Percentiles rank a stretch among this genome's conserved stretches.
Conservation (phyloP, 2,329 filamentous ascomycete genomes). For the Helminthosporium solani region DNA sequence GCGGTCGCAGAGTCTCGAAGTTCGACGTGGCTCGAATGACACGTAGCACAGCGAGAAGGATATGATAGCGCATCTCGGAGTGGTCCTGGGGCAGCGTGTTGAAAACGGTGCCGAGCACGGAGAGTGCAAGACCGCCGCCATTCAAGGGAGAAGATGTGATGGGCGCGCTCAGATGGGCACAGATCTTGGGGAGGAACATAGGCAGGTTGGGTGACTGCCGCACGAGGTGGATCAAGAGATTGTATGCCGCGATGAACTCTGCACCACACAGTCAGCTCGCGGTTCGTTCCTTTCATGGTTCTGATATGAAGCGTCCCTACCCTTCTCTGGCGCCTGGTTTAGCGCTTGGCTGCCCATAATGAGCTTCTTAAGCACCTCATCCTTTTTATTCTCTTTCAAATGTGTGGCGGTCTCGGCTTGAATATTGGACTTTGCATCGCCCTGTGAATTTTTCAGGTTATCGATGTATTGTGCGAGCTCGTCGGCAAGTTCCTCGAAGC, state of each 20-base stretch:
- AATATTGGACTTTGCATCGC: conserved; percentile 55
- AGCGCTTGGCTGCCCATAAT: conserved; percentile 75
- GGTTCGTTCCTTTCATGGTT: conserved; percentile 2
- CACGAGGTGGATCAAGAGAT: conserved; percentile 91
- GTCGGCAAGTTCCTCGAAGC: conserved; percentile 86
- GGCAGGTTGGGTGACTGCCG: conserved; percentile 81
- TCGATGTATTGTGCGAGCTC: conserved; percentile 96
- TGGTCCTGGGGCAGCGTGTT: conserved; percentile 74
- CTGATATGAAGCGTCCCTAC: conserved; percentile 41
- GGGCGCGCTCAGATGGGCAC: conserved; percentile 80
- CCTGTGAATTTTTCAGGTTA: conserved; percentile 65
- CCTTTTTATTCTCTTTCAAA: conserved; percentile 67
- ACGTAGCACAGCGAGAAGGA: conserved; percentile 83
- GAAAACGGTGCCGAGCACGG: conserved; percentile 92
- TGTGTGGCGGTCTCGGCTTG: conserved; percentile 69
- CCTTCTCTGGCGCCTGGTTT: conserved; percentile 87
- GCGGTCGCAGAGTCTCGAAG: conserved; percentile 81
- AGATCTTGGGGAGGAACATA: conserved; percentile 83
- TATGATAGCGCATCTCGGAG: conserved; percentile 81
- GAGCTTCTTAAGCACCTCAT: conserved; percentile 86
- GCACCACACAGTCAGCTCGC: conserved; percentile 29
- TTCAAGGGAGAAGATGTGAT: conserved; percentile 83
- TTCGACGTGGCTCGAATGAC: conserved; percentile 68
- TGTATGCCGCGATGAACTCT: conserved; percentile 95
- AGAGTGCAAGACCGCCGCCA: conserved; percentile 81